A percentile compares a stretch with the other conserved stretches of the same genome.
phyloP scores from a whole-genome alignment of 495 filamentous ascomycete species.

The Podospora bellae-mahoneyi region DNA sequence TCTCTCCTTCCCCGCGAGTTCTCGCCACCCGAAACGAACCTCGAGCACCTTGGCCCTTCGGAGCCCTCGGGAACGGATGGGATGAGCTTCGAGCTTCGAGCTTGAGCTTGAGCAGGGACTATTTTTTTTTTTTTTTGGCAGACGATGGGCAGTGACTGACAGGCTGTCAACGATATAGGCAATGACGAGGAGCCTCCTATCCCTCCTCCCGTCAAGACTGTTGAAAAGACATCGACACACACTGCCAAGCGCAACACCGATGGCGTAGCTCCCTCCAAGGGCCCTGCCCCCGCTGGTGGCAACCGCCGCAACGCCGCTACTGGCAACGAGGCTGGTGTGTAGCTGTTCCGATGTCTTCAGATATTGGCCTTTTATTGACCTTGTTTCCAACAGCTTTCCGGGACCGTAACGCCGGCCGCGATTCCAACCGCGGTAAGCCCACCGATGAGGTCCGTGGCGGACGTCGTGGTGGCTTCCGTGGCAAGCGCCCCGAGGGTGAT shows the following conservation, averaged over 20 bases:
- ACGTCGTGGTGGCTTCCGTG: constrained; percentile 49
- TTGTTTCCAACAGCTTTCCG: constrained; percentile 64
- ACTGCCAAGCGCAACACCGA: constrained; percentile 86
- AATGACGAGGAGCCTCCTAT: constrained; percentile 83
- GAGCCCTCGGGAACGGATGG: constrained; percentile 6
- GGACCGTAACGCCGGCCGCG: constrained; percentile 78
- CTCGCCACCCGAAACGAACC: constrained; percentile 14
- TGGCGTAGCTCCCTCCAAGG: constrained; percentile 61
- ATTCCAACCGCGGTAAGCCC: constrained; percentile 77
- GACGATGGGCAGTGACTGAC: constrained; percentile 23
- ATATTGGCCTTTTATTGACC: constrained; percentile 17
- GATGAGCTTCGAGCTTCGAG: constrained; percentile 1
- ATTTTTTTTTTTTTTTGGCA: not conserved
- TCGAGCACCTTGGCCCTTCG: constrained; percentile 2
- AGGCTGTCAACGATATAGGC: constrained; percentile 50
- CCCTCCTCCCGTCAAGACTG: constrained; percentile 75
- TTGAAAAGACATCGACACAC: constrained; percentile 78
- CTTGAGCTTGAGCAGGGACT: constrained; percentile 27
- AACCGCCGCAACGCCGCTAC: constrained; percentile 53
- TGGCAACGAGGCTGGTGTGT: constrained; percentile 80
- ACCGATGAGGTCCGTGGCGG: constrained; percentile 64
- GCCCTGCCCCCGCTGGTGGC: constrained; percentile 38
- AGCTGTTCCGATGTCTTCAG: constrained; percentile 7
- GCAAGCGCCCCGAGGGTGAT: constrained; percentile 62
- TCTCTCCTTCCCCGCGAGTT: constrained; percentile 26